phyloP scores from a whole-genome alignment of 2,329 filamentous ascomycete species.

The Calonectria pseudoreteaudii region DNA sequence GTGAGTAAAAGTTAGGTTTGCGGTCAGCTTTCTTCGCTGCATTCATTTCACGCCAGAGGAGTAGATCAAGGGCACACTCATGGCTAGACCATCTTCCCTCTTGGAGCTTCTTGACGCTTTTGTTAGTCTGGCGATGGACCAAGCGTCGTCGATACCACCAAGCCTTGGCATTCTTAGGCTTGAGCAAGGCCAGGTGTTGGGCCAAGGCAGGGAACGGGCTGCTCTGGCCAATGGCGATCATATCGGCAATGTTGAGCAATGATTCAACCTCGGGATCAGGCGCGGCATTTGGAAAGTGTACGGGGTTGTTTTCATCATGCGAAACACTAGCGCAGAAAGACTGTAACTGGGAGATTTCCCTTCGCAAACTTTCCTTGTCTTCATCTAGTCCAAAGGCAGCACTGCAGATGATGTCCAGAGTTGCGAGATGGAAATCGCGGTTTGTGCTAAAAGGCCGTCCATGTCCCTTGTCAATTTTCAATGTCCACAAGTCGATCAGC shows the following conservation, averaged over 20 bases:
- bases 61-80: conserved; percentile 47
- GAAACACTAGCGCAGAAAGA: neutral
- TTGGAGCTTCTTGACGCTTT: conserved; percentile 33
- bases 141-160: conserved; percentile 39
- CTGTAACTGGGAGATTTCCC: conserved; percentile 27
- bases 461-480: conserved; percentile 45
- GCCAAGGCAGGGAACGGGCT: conserved; percentile 36
- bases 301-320: conserved; percentile 2
- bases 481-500: conserved; percentile 49
- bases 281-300: conserved; percentile 29
- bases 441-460: conserved; percentile 47
- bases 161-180: conserved; percentile 39
- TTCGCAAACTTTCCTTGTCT: conserved; percentile 29
- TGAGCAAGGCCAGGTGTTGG: conserved; percentile 39
- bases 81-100: conserved; percentile 16
- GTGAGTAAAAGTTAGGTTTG: conserved; percentile 46
- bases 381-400: conserved; percentile 47
- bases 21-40: conserved; percentile 46
- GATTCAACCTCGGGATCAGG: conserved; percentile 34
- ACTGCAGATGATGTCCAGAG: conserved; percentile 51
- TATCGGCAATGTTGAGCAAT: conserved; percentile 40
- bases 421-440: conserved; percentile 47
- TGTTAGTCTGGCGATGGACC: conserved; percentile 36
- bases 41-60: conserved; percentile 48
- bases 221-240: conserved; percentile 39